Base-by-base conservation (phyloP, 2,329 filamentous ascomycete genomes). In the Didymella pomorum region DNA sequence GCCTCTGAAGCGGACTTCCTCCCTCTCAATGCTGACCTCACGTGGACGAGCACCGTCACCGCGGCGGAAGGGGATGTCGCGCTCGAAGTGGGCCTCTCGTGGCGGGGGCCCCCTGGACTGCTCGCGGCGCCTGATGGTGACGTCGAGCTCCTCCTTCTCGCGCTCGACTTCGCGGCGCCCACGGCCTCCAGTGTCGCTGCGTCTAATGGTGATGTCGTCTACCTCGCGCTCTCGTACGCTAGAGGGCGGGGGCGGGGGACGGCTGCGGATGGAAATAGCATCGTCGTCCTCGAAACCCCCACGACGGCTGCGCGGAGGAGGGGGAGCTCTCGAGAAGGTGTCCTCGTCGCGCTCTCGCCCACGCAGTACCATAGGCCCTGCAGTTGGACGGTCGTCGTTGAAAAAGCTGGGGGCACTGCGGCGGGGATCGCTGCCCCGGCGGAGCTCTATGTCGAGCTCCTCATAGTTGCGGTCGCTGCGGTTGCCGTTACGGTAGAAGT, bases 371-470 rank as follows among this genome's bases (percentile, higher is more conserved):
- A 82, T 53, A 62, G 79, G 66, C 66, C 83, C 73, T 63, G 81
- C 71, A 47, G 75, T 75, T 53, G 79, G 74, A 61, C 79, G 80
- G 68, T 82, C 82, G 44, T 80, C 76, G 56, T 77, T 77, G 56
- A 83, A 73, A 68, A 83, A 83, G 65, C 83, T 81, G 50, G 81
- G 81, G 54, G 76, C 73, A 46, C 79, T 77, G 48, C 79, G 77
- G 26, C 76, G 76, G 11, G 80, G 76, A 43, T 79, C 72, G 21
- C 61, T 63, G 42, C 69, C 67, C 51, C 70, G 66, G 64, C 73
- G 68, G 54, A 83, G 75, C 63, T 84, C 82, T 42, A 82, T 60
- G 56, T 85, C 82, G 43, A 82, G 73, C 48, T 83, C 82, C 28
- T 82, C 80, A 63, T 82, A 82, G 66, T 80, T 79, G 67, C 76